Conservation (phyloP, 352 stramenopile genomes). For the Phytophthora pistaciae region DNA sequence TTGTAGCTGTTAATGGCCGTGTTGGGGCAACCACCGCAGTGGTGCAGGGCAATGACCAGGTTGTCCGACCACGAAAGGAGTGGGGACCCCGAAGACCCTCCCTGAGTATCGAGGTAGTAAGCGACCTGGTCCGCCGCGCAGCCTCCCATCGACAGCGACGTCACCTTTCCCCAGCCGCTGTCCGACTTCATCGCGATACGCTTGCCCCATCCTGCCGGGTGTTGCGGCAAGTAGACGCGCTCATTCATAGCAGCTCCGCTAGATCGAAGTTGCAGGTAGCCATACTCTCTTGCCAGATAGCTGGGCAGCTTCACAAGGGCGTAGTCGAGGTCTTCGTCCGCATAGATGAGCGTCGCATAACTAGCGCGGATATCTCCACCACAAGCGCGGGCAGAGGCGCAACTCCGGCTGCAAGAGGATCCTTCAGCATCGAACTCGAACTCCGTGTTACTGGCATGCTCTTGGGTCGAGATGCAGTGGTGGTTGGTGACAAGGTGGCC, state of each 20-base stretch:
- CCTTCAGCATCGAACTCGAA: constrained; percentile 73
- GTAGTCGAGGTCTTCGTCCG: constrained; percentile 58
- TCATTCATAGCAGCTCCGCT: constrained; percentile 51
- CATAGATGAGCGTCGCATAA: constrained; percentile 48
- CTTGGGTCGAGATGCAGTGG: constrained; percentile 68
- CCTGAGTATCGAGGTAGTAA: constrained; percentile 78
- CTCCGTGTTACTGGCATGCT: constrained; percentile 59
- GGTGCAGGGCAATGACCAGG: constrained; percentile 70
- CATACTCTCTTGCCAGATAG: constrained; percentile 51
- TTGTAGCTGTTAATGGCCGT: constrained; percentile 72
- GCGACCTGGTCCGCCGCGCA: constrained; percentile 66
- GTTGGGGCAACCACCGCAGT: constrained; percentile 83
- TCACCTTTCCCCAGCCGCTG: constrained; percentile 45
- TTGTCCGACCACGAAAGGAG: constrained; percentile 71
- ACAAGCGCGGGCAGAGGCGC: constrained; percentile 44
- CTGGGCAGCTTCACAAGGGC: constrained; percentile 68
- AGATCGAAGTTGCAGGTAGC: constrained; percentile 62
- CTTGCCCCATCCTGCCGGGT: constrained; percentile 74
- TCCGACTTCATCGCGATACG: constrained; percentile 69
- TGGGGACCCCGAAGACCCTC: constrained; percentile 76
- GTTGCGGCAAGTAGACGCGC: constrained; percentile 65
- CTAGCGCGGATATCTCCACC: constrained; percentile 37
- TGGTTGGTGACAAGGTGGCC: constrained; percentile 84
- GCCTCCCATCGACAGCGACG: constrained; percentile 46
- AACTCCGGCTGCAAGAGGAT: constrained; percentile 40